Percentiles rank a stretch among this genome's conserved stretches.
Conservation (phyloP, 2,329 filamentous ascomycete genomes). For the Xylaria digitata region DNA sequence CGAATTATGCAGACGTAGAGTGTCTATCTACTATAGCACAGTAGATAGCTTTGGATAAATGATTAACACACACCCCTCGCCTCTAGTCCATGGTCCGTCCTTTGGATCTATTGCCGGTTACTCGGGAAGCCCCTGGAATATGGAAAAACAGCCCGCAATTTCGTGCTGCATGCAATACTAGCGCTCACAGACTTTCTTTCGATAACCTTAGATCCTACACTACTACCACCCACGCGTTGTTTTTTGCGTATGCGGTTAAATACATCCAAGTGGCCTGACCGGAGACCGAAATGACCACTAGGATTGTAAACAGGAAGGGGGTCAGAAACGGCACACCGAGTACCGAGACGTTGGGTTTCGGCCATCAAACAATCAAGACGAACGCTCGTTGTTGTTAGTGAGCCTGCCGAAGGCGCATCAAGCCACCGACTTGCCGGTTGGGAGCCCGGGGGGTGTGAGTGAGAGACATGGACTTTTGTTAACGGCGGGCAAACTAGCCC, state of each 20-base stretch:
- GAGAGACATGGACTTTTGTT: not conserved
- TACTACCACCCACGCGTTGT: not conserved
- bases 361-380: conserved; percentile 16
- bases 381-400: conserved; percentile 14
- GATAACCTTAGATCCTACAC: conserved; percentile 23
- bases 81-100: not conserved
- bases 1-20: not conserved
- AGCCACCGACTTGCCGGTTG: conserved; percentile 24
- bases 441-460: not conserved
- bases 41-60: conserved; percentile 5
- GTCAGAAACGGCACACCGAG: conserved; percentile 13
- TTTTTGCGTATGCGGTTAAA: not conserved
- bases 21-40: not conserved
- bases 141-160: conserved; percentile 21
- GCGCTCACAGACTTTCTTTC: conserved; percentile 27
- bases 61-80: conserved; percentile 6
- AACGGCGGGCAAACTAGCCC: conserved; percentile 5
- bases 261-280: conserved; percentile 11
- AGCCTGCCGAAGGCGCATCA: conserved; percentile 19
- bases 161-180: conserved; percentile 24
- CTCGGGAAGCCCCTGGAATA: conserved; percentile 4
- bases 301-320: conserved; percentile 9
- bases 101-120: not conserved
- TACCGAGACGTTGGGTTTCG: conserved; percentile 28
- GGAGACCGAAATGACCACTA: conserved; percentile 28